These are phyloP conservation scores for Schwanniomyces vanrijiae DNA, from an alignment of 805 yeast species.

Conservation along the genomic window DNA sequence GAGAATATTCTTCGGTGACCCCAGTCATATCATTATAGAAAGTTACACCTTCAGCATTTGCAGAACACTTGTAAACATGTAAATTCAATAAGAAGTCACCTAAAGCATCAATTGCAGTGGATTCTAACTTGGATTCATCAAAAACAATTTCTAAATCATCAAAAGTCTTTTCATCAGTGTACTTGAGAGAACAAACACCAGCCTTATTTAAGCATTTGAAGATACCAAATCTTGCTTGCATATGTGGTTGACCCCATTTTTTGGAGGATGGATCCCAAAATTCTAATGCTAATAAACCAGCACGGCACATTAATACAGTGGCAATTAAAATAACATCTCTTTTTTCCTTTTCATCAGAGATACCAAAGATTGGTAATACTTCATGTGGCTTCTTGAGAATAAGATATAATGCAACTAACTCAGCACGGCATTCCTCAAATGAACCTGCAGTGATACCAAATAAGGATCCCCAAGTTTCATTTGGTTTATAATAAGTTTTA, in stretches of 20 bases:
- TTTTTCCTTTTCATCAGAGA: slow-evolving; percentile 54
- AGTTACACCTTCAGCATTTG: slow-evolving; percentile 63
- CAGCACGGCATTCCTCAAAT: slow-evolving; percentile 93
- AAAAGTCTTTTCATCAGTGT: slow-evolving; percentile 44
- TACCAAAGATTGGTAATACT: slow-evolving; percentile 73
- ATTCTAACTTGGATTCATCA: slow-evolving; percentile 61
- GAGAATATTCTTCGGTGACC: slow-evolving; percentile 61
- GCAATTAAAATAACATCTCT: slow-evolving; percentile 65
- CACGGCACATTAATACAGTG: slow-evolving; percentile 81
- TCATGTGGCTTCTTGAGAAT: slow-evolving; percentile 61
- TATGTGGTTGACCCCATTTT: slow-evolving; percentile 95
- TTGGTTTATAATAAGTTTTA: slow-evolving; percentile 68
- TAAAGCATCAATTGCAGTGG: slow-evolving; percentile 72
- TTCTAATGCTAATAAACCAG: slow-evolving; percentile 80
- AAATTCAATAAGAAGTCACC: slow-evolving; percentile 68
- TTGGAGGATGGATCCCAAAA: slow-evolving; percentile 80
- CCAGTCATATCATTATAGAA: slow-evolving; percentile 70
- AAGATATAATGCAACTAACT: slow-evolving; percentile 80
- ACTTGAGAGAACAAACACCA: slow-evolving; percentile 58
- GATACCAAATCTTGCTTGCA: slow-evolving; percentile 89
- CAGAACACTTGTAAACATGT: slow-evolving; percentile 79
- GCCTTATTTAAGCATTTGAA: slow-evolving; percentile 72
- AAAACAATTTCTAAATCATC: slow-evolving; percentile 61
- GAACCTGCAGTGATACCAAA: slow-evolving; percentile 84
- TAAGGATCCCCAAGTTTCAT: slow-evolving; percentile 88